These are phyloP conservation scores for Sphagnurus paluster DNA, from an alignment of 1,284 basidiomycete species.

Conservation along the genomic window DNA sequence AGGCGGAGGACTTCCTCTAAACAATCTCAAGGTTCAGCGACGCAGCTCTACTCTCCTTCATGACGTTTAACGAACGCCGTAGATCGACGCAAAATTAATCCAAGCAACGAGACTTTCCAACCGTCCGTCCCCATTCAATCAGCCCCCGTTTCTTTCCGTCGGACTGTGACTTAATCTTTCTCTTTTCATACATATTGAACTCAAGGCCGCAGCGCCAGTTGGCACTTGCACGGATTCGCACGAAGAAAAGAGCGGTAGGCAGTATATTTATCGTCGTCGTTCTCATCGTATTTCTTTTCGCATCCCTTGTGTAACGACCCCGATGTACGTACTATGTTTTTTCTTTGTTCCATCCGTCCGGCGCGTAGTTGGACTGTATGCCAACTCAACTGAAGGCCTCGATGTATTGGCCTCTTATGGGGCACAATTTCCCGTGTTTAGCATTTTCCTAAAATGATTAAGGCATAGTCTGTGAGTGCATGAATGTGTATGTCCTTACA, in stretches of 20 bases:
- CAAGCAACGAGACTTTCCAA: neutral
- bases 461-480: no score
- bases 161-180: neutral
- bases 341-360: no score
- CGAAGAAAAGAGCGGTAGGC: neutral
- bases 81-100: neutral
- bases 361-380: no score
- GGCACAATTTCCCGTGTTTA: no score
- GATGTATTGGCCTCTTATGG: no score
- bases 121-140: neutral
- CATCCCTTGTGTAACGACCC: neutral
- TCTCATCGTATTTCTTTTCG: neutral
- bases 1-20: slow-evolving; percentile 77
- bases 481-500: no score
- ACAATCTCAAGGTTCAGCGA: slow-evolving; percentile 12
- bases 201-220: neutral
- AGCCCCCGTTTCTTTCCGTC: neutral
- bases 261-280: no score
- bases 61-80: neutral
- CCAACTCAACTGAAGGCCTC: no score
- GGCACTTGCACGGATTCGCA: neutral
- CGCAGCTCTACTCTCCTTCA: neutral
- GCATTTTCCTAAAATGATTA: no score
- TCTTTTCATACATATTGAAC: neutral
- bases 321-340: neutral